Evolutionary conservation across 179 eudicot species (phyloP), one percentile per base, ranked within the genome.

Genomic region (Spinacia oleracea): DNA sequence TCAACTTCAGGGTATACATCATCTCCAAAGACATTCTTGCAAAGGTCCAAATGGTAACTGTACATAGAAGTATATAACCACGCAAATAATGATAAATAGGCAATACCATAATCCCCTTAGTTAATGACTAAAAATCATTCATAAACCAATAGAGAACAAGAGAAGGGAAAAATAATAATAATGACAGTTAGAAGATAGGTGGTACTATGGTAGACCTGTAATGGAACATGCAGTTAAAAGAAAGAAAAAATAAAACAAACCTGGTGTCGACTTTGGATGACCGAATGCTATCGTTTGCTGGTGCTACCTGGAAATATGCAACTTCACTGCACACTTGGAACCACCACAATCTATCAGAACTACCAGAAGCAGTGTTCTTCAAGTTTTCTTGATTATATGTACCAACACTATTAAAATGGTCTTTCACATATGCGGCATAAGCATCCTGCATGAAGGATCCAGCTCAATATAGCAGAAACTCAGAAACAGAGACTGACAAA

Each of bases 321-420:
- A 96, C 98, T 90, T 96, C 99, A 58, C 91, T 93, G 83, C 98
- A 94, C 67, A 96, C 99, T 90, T 96, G 99, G 91, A 96, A 96
- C 99, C 99, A 96, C 98, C 99, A 96, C 82, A 96, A 80, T 76
- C 98, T 87, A 72, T 87, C 91, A 79, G 85, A 84, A 77, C 80
- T 82, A 83, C 84, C 83, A 40, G 86, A 72, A 27, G 74, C 78
- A 66, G 91, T 88, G 64, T 83, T 83, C 88, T 86, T 96, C 86
- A 96, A 80, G 81, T 89, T 72, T 12, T 90, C 81, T 82, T 89
- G 98, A 75, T 90, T 83, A 80, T 94, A 96, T 64, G 92, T 81
- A 80, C 88, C 72, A 69, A 90, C 93, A 70, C 80, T 77, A 75
- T 85, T 51, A 74, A 81, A 87, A 79, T 82, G 81, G 67, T 90